A percentile compares a stretch with the other conserved stretches of the same genome.
Evolutionary conservation across 345 rosid species (phyloP).

Genomic region (Syzygium jambos): DNA sequence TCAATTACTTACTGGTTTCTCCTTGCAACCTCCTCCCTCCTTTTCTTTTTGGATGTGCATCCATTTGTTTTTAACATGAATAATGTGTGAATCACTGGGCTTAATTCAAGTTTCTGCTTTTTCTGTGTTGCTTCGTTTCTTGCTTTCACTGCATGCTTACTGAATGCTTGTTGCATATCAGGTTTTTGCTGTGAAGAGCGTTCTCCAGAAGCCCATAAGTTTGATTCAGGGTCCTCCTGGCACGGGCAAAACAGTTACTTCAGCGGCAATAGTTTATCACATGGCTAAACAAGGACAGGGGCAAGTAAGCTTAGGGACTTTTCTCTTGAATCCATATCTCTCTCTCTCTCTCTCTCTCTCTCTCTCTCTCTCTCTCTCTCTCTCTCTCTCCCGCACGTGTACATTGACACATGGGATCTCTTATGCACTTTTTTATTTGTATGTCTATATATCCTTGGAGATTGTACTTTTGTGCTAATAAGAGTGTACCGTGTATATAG

Average conservation of each 20-base stretch:
- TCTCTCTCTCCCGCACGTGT: background rate
- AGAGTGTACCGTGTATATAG: background rate
- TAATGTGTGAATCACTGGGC: background rate
- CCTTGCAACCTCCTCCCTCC: background rate
- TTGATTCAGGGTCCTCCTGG: constrained; percentile 99
- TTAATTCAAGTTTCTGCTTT: background rate
- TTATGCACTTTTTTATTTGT: background rate
- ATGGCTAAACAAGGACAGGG: constrained; percentile 99
- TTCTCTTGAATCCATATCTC: background rate
- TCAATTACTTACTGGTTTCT: background rate
- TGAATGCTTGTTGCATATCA: background rate
- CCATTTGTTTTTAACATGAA: background rate
- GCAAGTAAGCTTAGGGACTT: constrained; percentile 39
- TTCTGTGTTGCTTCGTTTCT: background rate
- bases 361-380: background rate
- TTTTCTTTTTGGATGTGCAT: background rate
- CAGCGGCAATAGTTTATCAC: constrained; percentile 99
- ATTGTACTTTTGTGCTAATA: background rate
- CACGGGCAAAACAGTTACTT: constrained; percentile 98
- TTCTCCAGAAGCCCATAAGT: constrained; percentile 96
- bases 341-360: background rate
- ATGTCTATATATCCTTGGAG: background rate
- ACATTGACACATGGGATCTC: background rate
- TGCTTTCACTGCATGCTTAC: background rate
- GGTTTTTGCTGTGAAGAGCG: constrained; percentile 98